Evolutionary conservation across 176 grass and related monocot genomes (phyloP), one percentile per base, ranked within the genome.

Genomic region (Phoenix roebelenii): DNA sequence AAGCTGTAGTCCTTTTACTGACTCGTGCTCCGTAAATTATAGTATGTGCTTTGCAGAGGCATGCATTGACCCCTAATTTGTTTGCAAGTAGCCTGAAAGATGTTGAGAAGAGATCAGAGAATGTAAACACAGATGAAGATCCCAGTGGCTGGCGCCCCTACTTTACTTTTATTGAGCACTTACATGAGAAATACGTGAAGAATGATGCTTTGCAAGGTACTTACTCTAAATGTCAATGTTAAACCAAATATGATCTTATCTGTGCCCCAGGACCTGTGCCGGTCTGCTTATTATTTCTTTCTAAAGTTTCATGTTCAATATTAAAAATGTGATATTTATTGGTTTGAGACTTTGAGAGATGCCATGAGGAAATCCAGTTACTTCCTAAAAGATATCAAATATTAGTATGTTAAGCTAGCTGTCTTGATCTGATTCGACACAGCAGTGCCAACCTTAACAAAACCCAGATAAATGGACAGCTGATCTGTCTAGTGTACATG

Each of bases 181-280:
- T 91, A 58, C 86, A 63, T 1, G 78, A 97, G 16, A 91, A 68
- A 52, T 78, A 68, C 72, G 70, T 55, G 7, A 95, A 82, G 59
- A 85, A 91, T 44, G 84, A 88, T 32, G 78, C 81, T 60, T 52
- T 95, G 16, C 87, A 89, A 14, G 87, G 93, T 97, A 53, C 18
- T 55, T 4, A 63, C 68, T 71, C 70, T 35, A 15, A 17, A n/a
- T 35, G 24, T 71, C 18, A 54, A 23, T 51, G 51, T 44, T 18
- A 23, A 14, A 22, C 15, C 29, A 22, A 63, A 64, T 10, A 51
- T 22, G 7, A 23, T 39, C 16, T 22, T 58, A 30, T 16, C 23
- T 32, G 15, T 18, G 25, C 49, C 4, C 5, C 15, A 3, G 24
- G 25, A 16, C 18, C 22, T 58, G 35, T 44, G 35, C 35, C 1